Evolutionary conservation across 1,139 yeast species (phyloP).

Genomic region (Diutina ranongensis): DNA sequence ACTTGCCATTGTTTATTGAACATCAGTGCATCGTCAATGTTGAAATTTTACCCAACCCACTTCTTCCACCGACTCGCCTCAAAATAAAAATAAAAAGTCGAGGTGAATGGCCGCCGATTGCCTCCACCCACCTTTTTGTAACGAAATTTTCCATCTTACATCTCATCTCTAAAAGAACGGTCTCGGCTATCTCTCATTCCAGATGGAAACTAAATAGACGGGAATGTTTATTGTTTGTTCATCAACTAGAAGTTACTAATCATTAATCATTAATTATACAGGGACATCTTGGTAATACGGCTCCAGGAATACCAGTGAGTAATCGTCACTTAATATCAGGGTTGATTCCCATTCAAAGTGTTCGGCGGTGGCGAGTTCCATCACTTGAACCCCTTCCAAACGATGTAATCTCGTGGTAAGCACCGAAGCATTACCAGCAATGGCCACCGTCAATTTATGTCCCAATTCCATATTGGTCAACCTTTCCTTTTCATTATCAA

Average conservation of each 20-base stretch:
- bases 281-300: not conserved
- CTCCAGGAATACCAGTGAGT: not conserved
- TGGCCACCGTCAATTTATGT: not conserved
- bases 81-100: too few relatives aligned
- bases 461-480: not conserved
- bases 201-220: not conserved
- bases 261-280: not conserved
- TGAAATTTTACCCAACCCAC: too few relatives aligned
- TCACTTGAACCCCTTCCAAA: constrained; percentile 1
- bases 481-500: not conserved
- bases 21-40: not conserved
- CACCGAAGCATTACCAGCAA: not conserved
- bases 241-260: too few relatives aligned
- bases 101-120: not conserved
- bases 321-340: not conserved
- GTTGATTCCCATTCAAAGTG: not conserved
- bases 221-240: too few relatives aligned
- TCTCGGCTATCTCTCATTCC: not conserved
- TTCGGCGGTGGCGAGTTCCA: not conserved
- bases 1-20: not conserved
- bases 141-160: not conserved
- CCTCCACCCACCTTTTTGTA: not conserved
- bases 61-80: too few relatives aligned
- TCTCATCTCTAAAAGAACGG: not conserved
- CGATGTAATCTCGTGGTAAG: not conserved